A percentile compares a stretch with the other conserved stretches of the same genome.
Conservation (phyloP, 768 basidiomycete genomes). For the Mrakia frigida region DNA sequence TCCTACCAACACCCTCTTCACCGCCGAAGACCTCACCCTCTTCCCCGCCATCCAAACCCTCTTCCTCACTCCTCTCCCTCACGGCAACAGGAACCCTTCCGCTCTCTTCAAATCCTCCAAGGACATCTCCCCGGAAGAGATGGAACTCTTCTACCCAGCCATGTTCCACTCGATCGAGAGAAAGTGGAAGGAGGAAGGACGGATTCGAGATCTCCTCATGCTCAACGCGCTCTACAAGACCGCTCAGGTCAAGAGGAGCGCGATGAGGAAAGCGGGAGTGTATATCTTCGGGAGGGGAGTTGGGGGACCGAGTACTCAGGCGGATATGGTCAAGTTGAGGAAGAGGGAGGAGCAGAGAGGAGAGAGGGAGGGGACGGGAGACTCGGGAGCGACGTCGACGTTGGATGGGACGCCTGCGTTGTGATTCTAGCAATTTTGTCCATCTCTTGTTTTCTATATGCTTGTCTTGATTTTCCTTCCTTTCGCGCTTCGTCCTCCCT, state of each 20-base stretch:
- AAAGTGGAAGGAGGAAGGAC: constrained; percentile 8
- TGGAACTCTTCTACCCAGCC: constrained; percentile 10
- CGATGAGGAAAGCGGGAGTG: constrained; percentile 4
- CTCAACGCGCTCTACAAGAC: constrained; percentile 5
- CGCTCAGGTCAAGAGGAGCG: constrained; percentile 8
- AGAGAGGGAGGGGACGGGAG: neutral
- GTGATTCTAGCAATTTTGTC: neutral
- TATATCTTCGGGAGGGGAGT: constrained; percentile 4
- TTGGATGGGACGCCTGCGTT: neutral
- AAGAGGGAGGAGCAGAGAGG: neutral
- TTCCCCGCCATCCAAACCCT: neutral
- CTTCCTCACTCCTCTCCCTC: constrained; percentile 1
- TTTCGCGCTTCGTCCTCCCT: no score
- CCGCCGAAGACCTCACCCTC: neutral
- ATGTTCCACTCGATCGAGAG: constrained; percentile 15
- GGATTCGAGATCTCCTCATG: constrained; percentile 2
- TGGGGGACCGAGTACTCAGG: no score
- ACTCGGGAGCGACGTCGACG: neutral
- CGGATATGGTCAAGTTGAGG: neutral
- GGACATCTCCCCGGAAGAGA: neutral
- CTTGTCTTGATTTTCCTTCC: no score
- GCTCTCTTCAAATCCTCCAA: neutral
- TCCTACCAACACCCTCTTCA: neutral
- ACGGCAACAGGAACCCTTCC: constrained; percentile 3
- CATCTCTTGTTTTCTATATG: neutral